phyloP scores from a whole-genome alignment of 1,284 basidiomycete genomes.

The Rhodotorula sp. region DNA sequence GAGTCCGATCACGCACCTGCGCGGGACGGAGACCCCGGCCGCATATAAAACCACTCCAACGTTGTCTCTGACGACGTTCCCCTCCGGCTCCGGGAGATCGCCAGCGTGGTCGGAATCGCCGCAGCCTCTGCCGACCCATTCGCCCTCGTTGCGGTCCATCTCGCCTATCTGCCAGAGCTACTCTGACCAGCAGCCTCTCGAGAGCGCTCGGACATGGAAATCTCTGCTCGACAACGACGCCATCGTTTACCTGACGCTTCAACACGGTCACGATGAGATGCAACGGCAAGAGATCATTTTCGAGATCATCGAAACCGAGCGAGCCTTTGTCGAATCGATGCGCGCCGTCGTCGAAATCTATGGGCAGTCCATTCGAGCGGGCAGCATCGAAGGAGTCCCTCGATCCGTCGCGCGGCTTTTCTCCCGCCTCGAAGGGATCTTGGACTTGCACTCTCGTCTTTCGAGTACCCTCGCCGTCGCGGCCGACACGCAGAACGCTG shows the following conservation, averaged over 20 bases:
- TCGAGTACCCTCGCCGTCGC: constrained; percentile 56
- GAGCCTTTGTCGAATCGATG: constrained; percentile 64
- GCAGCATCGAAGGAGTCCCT: constrained; percentile 77
- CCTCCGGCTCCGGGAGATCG: neutral
- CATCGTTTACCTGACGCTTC: constrained; percentile 45
- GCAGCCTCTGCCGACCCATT: neutral
- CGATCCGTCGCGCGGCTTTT: constrained; percentile 66
- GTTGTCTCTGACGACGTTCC: neutral
- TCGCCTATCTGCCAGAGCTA: neutral
- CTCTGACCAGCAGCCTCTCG: constrained; percentile 3
- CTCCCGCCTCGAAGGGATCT: constrained; percentile 80
- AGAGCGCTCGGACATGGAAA: constrained; percentile 38
- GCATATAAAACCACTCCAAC: neutral
- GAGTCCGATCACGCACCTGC: too few relatives aligned
- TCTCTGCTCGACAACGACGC: constrained; percentile 39
- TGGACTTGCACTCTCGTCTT: constrained; percentile 65
- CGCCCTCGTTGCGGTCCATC: neutral
- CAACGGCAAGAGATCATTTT: constrained; percentile 67
- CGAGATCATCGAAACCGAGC: constrained; percentile 68
- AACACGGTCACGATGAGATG: constrained; percentile 57
- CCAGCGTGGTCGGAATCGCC: neutral
- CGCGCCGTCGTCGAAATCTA: constrained; percentile 66
- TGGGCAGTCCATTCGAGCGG: constrained; percentile 67
- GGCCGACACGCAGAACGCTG: constrained; percentile 54
- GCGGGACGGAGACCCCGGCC: neutral